These are phyloP conservation scores for Bacidia gigantensis DNA, from an alignment of 495 filamentous ascomycete genomes.

Conservation along the genomic window DNA sequence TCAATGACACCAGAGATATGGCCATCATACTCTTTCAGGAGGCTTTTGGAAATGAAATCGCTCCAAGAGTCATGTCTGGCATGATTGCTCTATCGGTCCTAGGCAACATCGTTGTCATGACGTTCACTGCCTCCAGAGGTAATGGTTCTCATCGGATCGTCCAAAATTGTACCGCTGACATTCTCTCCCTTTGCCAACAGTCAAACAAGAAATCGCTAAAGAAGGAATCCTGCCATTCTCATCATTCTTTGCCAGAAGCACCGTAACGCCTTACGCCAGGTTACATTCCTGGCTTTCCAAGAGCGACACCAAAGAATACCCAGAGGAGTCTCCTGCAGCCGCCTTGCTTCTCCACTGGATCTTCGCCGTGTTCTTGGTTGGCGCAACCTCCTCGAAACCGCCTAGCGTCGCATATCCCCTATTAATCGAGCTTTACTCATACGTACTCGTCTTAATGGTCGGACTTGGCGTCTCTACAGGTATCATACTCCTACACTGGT, in stretches of 20 bases:
- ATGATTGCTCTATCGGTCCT: constrained; percentile 34
- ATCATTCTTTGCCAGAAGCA: constrained; percentile 29
- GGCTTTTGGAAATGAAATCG: constrained; percentile 18
- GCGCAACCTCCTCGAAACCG: constrained; percentile 16
- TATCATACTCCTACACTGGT: constrained; percentile 22
- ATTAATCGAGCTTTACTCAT: constrained; percentile 22
- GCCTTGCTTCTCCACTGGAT: constrained; percentile 33
- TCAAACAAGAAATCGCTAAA: constrained; percentile 28
- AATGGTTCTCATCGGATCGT: constrained; percentile 19
- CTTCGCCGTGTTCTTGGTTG: constrained; percentile 27
- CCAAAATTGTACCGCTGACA: neutral
- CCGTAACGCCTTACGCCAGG: constrained; percentile 24
- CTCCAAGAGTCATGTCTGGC: constrained; percentile 22
- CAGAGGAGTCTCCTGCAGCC: constrained; percentile 28
- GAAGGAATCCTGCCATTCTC: constrained; percentile 32
- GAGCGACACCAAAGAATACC: constrained; percentile 6
- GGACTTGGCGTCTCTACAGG: constrained; percentile 24
- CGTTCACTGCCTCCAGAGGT: constrained; percentile 35
- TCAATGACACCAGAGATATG: constrained; percentile 11
- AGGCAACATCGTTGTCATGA: constrained; percentile 38
- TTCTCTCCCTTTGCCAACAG: neutral
- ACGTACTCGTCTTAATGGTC: constrained; percentile 19
- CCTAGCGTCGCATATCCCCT: constrained; percentile 22
- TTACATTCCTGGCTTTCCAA: constrained; percentile 10
- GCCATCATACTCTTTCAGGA: constrained; percentile 18